Percentiles rank a stretch among this genome's conserved stretches.
phyloP scores from a whole-genome alignment of 2,329 filamentous ascomycete genomes.

The Ophiostoma sp. region DNA sequence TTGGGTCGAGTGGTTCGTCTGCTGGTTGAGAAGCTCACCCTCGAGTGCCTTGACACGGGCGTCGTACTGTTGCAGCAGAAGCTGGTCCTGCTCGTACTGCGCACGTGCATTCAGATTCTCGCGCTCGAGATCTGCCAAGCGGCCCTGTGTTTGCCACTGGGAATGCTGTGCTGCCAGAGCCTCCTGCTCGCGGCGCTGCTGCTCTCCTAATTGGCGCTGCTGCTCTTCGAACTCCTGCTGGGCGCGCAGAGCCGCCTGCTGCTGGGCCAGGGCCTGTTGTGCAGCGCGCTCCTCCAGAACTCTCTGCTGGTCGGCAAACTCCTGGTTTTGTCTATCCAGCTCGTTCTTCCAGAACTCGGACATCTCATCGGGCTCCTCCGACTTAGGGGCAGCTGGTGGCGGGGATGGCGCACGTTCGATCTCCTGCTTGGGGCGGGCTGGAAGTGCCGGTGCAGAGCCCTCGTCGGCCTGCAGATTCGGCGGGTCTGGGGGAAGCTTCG shows the following conservation, averaged over 20 bases:
- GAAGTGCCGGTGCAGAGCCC: conserved; percentile 75
- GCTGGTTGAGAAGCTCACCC: conserved; percentile 75
- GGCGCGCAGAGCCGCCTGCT: conserved; percentile 75
- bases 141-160: conserved; percentile 88
- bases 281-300: conserved; percentile 83
- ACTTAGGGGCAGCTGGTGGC: conserved; percentile 57
- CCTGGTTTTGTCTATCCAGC: conserved; percentile 81
- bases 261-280: conserved; percentile 71
- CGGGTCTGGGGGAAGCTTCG: conserved; percentile 89
- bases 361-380: conserved; percentile 86
- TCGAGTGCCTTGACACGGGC: conserved; percentile 89
- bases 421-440: conserved; percentile 71
- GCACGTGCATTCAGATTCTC: conserved; percentile 91
- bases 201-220: conserved; percentile 78
- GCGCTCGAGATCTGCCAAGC: conserved; percentile 89
- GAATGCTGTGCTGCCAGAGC: conserved; percentile 83
- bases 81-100: conserved; percentile 94
- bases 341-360: conserved; percentile 98
- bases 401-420: conserved; percentile 65
- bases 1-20: conserved; percentile 78
- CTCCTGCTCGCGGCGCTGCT: conserved; percentile 86
- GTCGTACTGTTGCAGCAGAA: conserved; percentile 96
- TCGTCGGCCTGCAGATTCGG: conserved; percentile 84
- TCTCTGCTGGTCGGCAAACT: conserved; percentile 91
- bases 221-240: conserved; percentile 97